Evolutionary conservation across 73 alveolate genomes (phyloP).

Genomic region (Urostyla sp.): DNA sequence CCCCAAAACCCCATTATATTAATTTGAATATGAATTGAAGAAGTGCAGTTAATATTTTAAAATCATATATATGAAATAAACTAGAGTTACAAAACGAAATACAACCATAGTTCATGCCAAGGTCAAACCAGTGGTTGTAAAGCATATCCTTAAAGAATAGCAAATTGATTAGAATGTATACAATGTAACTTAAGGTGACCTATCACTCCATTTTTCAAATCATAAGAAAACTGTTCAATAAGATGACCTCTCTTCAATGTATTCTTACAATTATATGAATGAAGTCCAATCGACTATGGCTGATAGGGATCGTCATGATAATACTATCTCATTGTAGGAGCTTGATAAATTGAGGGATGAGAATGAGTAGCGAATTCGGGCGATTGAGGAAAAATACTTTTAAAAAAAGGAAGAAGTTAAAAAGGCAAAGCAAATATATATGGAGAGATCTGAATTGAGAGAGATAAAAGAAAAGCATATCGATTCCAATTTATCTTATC

Average conservation of each 20-base stretch:
- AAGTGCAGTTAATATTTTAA: constrained; percentile 42
- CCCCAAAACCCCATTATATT: too few relatives aligned
- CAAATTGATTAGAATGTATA: constrained; percentile 26
- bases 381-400: constrained; percentile 50
- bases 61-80: constrained; percentile 21
- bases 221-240: background rate
- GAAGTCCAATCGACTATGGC: background rate
- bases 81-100: background rate
- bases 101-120: background rate
- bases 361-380: constrained; percentile 45
- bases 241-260: background rate
- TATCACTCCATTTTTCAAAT: background rate
- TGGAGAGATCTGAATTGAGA: constrained; percentile 29
- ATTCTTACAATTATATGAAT: background rate
- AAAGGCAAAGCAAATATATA: constrained; percentile 26
- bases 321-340: constrained; percentile 21
- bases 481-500: constrained; percentile 40
- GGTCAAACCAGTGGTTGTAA: constrained; percentile 52
- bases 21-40: too few relatives aligned
- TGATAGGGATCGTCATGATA: background rate
- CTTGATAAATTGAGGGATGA: constrained; percentile 16
- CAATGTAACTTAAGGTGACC: constrained; percentile 12
- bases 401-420: constrained; percentile 28
- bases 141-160: constrained; percentile 46
- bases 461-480: constrained; percentile 45